Conservation (phyloP, 176 grass and related monocot species). For the Phoenix roebelenii region DNA sequence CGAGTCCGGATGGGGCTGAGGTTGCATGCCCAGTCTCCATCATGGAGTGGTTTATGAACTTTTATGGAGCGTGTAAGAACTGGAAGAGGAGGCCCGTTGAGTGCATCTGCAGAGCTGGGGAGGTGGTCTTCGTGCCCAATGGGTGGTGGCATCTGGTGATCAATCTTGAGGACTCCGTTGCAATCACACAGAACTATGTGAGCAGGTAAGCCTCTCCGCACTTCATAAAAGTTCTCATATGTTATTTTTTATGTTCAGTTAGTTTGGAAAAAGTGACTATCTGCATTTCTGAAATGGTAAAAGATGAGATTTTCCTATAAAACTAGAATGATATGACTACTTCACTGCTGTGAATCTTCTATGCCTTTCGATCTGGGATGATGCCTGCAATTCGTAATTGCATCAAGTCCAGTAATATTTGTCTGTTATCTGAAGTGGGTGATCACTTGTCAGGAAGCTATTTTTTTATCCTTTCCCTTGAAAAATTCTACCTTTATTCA, state of each 20-base stretch:
- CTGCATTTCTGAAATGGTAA: too few relatives aligned
- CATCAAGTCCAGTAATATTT: too few relatives aligned
- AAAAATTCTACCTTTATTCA: too few relatives aligned
- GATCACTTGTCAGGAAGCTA: too few relatives aligned
- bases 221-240: not conserved
- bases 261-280: too few relatives aligned
- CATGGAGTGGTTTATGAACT: conserved; percentile 99
- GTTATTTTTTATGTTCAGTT: not conserved
- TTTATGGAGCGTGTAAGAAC: conserved; percentile 55
- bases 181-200: conserved; percentile 92
- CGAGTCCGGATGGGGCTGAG: conserved; percentile 66
- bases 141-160: conserved; percentile 99
- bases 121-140: conserved; percentile 88
- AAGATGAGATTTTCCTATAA: too few relatives aligned
- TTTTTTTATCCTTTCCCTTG: too few relatives aligned
- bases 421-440: too few relatives aligned
- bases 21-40: conserved; percentile 87
- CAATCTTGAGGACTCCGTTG: conserved; percentile 92
- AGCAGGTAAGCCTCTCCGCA: conserved; percentile 46
- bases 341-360: too few relatives aligned
- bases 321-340: too few relatives aligned
- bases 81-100: conserved; percentile 81
- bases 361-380: too few relatives aligned
- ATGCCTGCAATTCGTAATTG: too few relatives aligned
- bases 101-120: conserved; percentile 55